These are phyloP conservation scores for Backusella tuberculispora DNA, from an alignment of 192 early-diverging fungal species.

Conservation along the genomic window DNA sequence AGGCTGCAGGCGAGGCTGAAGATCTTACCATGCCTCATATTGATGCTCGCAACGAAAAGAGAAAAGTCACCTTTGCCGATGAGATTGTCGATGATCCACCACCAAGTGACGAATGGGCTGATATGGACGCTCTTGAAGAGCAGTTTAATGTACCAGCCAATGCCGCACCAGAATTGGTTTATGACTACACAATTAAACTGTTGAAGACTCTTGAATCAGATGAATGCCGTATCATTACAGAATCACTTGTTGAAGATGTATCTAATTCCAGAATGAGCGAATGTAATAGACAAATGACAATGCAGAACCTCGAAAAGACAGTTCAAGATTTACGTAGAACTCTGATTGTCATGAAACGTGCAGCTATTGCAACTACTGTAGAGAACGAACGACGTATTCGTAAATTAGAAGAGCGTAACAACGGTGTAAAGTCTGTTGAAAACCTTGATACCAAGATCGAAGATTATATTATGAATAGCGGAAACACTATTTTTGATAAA, in stretches of 20 bases:
- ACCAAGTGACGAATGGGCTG: conserved; percentile 38
- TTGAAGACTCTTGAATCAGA: conserved; percentile 52
- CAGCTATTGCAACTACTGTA: conserved; percentile 49
- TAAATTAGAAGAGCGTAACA: conserved; percentile 24
- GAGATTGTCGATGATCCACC: conserved; percentile 34
- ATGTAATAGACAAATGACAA: conserved; percentile 53
- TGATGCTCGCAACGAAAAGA: conserved; percentile 22
- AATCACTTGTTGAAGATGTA: conserved; percentile 66
- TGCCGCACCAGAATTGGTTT: conserved; percentile 52
- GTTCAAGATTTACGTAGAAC: conserved; percentile 58
- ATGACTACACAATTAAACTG: conserved; percentile 54
- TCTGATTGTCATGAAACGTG: conserved; percentile 61
- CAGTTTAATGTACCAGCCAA: conserved; percentile 42
- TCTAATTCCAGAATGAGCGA: conserved; percentile 52
- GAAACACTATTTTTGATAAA: conserved; percentile 47
- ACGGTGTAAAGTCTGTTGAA: conserved; percentile 13
- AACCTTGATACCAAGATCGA: conserved; percentile 35
- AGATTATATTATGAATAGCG: conserved; percentile 41
- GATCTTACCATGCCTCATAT: neutral
- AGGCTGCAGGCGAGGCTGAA: conserved; percentile 43
- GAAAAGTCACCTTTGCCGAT: conserved; percentile 44
- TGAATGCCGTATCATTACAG: conserved; percentile 53
- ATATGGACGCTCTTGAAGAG: conserved; percentile 43
- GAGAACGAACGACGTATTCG: conserved; percentile 41
- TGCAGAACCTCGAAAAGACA: conserved; percentile 53